Base-by-base conservation (phyloP, 176 grass and related monocot genomes). In the Coix lacrymajobi region DNA sequence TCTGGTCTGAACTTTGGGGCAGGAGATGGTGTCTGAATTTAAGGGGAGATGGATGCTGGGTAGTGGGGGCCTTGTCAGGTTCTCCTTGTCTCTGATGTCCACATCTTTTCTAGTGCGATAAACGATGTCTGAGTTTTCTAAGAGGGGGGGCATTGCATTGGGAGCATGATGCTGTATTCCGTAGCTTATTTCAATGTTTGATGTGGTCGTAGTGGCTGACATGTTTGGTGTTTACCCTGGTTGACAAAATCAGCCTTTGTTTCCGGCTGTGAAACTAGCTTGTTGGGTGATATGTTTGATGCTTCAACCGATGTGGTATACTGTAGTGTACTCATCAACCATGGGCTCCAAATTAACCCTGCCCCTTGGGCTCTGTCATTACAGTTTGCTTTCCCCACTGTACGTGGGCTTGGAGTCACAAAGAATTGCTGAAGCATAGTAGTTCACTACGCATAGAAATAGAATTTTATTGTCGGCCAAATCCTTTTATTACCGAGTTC, bases 41-140 rank as follows among this genome's bases (percentile, higher is more conserved):
- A 86, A 92, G 71, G 79, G 78, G 38, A 24, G 62, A 38, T 62
- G 61, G 14, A 43, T 15, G 19, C 9, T 60, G 66, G 80, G 56
- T 78, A 82, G 78, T 88, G 65, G 82, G 49, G 13, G 45, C 0
- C 81, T 88, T 86, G 90, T 89, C 87, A 54, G 54, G 62, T 39
- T 76, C 63, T 33, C 12, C 40, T 26, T 89, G 90, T 86, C 79
- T n/a, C 39, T 43, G 62, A 31, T 48, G 76, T 51, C 64, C 34
- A 86, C n/a, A 78, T 73, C 62, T 77, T 75, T 92, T 57, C 37
- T 77, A 37, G 76, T 87, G 84, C 28, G 75, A 12, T 80, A 61
- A 37, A 76, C n/a, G 11, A 14, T 39, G 90, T 40, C 90, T 87
- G 87, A 87, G 87, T 92, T 89, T 84, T 79, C 87, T 77, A 87